Evolutionary conservation across 305 asterid genomes (phyloP).

Genomic region (Solanum aculeatissimum): DNA sequence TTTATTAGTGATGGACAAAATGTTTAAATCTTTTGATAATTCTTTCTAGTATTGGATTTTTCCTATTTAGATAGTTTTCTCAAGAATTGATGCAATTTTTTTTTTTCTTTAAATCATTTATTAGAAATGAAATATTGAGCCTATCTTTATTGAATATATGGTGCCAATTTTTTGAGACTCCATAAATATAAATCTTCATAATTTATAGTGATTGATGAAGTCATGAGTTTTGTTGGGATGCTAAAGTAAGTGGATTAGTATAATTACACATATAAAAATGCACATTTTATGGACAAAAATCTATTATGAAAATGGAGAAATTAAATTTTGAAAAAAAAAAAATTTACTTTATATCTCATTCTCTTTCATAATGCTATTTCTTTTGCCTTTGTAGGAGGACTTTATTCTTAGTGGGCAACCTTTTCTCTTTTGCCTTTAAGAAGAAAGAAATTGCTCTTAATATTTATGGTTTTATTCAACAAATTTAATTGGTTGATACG

Average conservation of each 20-base stretch:
- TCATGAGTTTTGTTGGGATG: not conserved
- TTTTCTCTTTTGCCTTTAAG: not conserved
- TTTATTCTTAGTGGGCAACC: not conserved
- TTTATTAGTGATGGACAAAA: no score
- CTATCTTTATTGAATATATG: not conserved
- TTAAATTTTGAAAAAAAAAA: not conserved
- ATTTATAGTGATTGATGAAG: not conserved
- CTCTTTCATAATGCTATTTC: not conserved
- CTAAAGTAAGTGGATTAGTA: not conserved
- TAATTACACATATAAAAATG: not conserved
- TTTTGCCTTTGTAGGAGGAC: not conserved
- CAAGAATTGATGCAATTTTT: not conserved
- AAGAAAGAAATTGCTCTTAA: not conserved
- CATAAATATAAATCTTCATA: not conserved
- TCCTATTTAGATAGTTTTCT: not conserved
- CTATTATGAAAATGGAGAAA: not conserved
- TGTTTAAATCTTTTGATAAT: no score
- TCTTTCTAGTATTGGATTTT: no score
- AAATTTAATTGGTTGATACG: no score
- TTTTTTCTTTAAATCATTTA: not conserved
- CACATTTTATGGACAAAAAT: not conserved
- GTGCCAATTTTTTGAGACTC: not conserved
- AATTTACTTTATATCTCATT: not conserved
- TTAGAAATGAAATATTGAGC: not conserved
- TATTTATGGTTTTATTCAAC: not conserved